Conservation (phyloP, 768 basidiomycete genomes). For the Glaciozyma martinii region DNA sequence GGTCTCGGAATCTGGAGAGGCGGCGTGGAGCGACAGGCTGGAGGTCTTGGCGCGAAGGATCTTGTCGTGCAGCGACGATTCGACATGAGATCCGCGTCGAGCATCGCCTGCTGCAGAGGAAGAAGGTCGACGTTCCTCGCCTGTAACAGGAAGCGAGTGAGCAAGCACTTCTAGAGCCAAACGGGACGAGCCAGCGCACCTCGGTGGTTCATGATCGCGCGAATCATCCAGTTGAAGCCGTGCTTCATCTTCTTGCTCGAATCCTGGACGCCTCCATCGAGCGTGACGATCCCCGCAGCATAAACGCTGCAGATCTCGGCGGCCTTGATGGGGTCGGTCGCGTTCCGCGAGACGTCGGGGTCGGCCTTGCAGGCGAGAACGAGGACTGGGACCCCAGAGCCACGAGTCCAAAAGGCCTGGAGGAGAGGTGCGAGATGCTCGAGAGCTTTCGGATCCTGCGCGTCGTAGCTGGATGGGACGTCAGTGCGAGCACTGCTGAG, state of each 20-base stretch:
- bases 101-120: background rate
- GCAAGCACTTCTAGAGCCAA: background rate
- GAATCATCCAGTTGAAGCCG: constrained; percentile 65
- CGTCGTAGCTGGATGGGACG: constrained; percentile 34
- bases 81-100: background rate
- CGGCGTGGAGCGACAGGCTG: background rate
- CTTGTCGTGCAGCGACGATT: background rate
- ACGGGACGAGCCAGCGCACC: constrained; percentile 12
- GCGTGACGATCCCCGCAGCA: constrained; percentile 34
- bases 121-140: background rate
- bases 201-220: constrained; percentile 50
- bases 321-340: constrained; percentile 34
- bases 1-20: background rate
- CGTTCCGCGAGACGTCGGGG: constrained; percentile 40
- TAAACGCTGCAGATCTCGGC: constrained; percentile 30
- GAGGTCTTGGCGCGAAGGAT: background rate
- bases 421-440: constrained; percentile 23
- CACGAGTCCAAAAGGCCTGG: constrained; percentile 50
- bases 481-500: no score
- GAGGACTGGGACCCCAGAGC: constrained; percentile 51
- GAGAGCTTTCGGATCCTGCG: constrained; percentile 24
- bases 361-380: constrained; percentile 86
- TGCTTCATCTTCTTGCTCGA: constrained; percentile 65
- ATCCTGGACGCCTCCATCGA: constrained; percentile 43
- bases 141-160: background rate